phyloP scores from a whole-genome alignment of 2,329 filamentous ascomycete genomes.

The Scopulariopsis brevicaulis region DNA sequence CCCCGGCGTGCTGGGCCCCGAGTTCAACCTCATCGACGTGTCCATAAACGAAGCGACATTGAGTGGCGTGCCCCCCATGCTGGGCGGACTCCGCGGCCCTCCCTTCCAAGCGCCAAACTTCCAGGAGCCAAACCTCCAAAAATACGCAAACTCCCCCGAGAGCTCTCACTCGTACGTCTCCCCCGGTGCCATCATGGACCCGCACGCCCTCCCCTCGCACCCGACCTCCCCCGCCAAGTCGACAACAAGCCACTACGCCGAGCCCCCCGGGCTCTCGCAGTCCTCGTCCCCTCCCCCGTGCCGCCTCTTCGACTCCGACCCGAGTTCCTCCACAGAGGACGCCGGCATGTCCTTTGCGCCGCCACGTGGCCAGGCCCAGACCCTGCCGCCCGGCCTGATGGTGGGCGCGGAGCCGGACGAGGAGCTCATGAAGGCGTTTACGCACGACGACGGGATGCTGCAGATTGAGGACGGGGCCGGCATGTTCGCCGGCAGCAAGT shows the following conservation, averaged over 20 bases:
- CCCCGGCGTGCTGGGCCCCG: constrained; percentile 29
- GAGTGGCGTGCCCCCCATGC: constrained; percentile 2
- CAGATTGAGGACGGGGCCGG: constrained; percentile 32
- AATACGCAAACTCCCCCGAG: constrained; percentile 10
- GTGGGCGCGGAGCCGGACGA: constrained; percentile 26
- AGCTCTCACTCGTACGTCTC: constrained; percentile 33
- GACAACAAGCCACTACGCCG: constrained; percentile 38
- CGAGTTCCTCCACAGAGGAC: constrained; percentile 13
- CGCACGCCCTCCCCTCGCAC: constrained; percentile 18
- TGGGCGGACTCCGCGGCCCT: neutral
- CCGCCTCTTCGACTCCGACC: constrained; percentile 35
- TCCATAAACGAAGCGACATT: constrained; percentile 7
- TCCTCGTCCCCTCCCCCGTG: constrained; percentile 42
- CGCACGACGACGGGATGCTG: constrained; percentile 27
- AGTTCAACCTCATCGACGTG: constrained; percentile 35
- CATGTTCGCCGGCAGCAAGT: constrained; percentile 40
- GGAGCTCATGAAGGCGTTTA: constrained; percentile 32
- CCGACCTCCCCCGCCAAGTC: constrained; percentile 38
- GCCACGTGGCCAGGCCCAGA: constrained; percentile 43
- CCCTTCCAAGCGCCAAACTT: constrained; percentile 9
- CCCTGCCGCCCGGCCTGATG: constrained; percentile 13
- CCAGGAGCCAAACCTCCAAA: constrained; percentile 8
- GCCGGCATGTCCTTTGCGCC: constrained; percentile 40
- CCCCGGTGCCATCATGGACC: constrained; percentile 30
- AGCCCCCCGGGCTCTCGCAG: constrained; percentile 48